Evolutionary conservation across 1,284 basidiomycete species (phyloP).

Genomic region (Flammula alnicola): DNA sequence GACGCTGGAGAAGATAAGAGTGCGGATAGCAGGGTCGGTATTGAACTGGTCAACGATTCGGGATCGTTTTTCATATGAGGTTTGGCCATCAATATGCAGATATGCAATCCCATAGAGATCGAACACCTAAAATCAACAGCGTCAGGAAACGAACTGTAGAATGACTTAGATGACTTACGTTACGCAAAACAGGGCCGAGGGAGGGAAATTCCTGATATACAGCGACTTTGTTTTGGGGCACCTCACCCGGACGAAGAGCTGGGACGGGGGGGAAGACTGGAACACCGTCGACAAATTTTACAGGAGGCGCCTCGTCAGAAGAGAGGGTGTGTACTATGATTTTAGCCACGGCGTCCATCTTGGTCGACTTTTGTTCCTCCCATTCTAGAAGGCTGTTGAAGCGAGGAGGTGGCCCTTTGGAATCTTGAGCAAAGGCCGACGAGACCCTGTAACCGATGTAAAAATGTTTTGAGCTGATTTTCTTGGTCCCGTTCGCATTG

Average conservation of each 20-base stretch:
- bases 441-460: no score
- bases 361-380: no score
- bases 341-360: no score
- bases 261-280: slow-evolving; percentile 18
- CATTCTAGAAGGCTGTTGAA: no score
- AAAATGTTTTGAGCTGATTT: no score
- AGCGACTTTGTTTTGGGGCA: slow-evolving; percentile 17
- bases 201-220: slow-evolving; percentile 28
- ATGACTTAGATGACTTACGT: slow-evolving; percentile 20
- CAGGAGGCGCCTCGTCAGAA: no score
- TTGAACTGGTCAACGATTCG: slow-evolving; percentile 16
- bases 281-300: no score
- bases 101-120: slow-evolving; percentile 19
- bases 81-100: slow-evolving; percentile 24
- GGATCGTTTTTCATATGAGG: slow-evolving; percentile 15
- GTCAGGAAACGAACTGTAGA: neutral
- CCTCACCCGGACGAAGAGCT: neutral
- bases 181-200: slow-evolving; percentile 24
- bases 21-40: neutral
- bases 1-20: slow-evolving; percentile 25
- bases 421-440: no score
- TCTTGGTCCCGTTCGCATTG: no score
- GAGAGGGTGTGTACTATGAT: no score
- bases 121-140: slow-evolving; percentile 21
- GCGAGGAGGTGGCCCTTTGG: no score